A percentile compares a stretch with the other conserved stretches of the same genome.
Evolutionary conservation across 208 protist genomes (phyloP).

Genomic region (Porcisia deanei): DNA sequence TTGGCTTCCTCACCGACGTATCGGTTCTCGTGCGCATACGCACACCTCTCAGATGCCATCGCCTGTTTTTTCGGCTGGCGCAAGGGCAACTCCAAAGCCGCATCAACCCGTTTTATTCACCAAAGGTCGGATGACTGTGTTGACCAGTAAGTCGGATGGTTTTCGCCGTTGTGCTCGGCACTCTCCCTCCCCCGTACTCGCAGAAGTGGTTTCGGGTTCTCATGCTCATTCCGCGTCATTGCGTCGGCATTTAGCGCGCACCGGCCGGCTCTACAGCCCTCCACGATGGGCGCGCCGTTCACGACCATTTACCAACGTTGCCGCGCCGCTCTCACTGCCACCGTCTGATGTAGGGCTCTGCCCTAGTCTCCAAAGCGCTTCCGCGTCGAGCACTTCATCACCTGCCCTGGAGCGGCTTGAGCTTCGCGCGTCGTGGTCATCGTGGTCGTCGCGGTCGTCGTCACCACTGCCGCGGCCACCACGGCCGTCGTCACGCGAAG

Average conservation of each 20-base stretch:
- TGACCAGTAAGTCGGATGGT: not conserved
- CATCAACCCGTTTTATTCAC: not conserved
- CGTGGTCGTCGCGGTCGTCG: constrained; percentile 31
- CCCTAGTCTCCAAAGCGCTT: not conserved
- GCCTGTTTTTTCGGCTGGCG: not conserved
- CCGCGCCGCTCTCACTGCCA: not conserved
- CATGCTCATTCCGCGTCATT: not conserved
- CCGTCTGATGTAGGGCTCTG: not conserved
- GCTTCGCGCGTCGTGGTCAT: constrained; percentile 15
- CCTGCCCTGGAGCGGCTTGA: not conserved
- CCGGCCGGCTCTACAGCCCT: constrained; percentile 13
- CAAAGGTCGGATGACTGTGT: not conserved
- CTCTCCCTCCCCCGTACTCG: constrained; percentile 9
- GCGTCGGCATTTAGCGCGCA: not conserved
- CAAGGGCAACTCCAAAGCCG: not conserved
- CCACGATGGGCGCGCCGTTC: not conserved
- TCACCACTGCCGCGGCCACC: constrained; percentile 24
- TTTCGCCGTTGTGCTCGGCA: constrained; percentile 13
- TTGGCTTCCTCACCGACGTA: not conserved
- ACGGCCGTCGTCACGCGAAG: not conserved
- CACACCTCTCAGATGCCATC: constrained; percentile 5
- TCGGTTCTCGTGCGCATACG: not conserved
- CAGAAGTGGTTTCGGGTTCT: not conserved
- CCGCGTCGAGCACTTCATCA: not conserved
- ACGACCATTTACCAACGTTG: not conserved